Evolutionary conservation across 1,284 basidiomycete species (phyloP).

Genomic region (Malassezia pachydermatis): DNA sequence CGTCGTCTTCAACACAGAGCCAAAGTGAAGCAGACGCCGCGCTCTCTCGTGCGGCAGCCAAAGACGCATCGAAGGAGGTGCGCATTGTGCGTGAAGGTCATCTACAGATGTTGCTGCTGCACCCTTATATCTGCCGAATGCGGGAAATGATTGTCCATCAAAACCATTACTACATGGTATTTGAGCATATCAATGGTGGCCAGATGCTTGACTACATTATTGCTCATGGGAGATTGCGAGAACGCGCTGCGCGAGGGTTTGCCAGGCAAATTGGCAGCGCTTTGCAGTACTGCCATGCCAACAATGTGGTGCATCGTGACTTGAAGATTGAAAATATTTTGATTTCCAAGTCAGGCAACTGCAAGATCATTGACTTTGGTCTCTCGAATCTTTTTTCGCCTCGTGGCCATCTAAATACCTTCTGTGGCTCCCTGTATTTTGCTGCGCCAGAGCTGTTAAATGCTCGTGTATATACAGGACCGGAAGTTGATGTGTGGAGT

Average conservation of each 20-base stretch:
- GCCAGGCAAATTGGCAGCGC: slow-evolving; percentile 92
- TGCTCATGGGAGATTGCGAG: slow-evolving; percentile 86
- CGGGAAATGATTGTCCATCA: slow-evolving; percentile 64
- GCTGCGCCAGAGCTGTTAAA: slow-evolving; percentile 93
- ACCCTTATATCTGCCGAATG: slow-evolving; percentile 98
- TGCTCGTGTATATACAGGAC: slow-evolving; percentile 89
- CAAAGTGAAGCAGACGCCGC: slow-evolving; percentile 3
- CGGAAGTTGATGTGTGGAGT: slow-evolving; percentile 97
- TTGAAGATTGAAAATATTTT: slow-evolving; percentile 99
- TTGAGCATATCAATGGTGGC: slow-evolving; percentile 95
- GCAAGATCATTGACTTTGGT: slow-evolving; percentile 99
- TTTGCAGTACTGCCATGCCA: slow-evolving; percentile 90
- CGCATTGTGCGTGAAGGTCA: slow-evolving; percentile 90
- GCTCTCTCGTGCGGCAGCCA: slow-evolving; percentile 48
- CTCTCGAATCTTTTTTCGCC: slow-evolving; percentile 95
- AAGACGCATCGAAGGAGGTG: slow-evolving; percentile 91
- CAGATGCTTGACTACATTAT: slow-evolving; percentile 99
- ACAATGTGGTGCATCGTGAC: slow-evolving; percentile 94
- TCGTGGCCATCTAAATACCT: slow-evolving; percentile 70
- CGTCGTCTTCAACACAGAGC: no score
- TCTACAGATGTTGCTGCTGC: slow-evolving; percentile 81
- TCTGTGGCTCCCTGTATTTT: slow-evolving; percentile 95
- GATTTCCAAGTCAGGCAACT: slow-evolving; percentile 94
- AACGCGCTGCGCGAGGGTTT: slow-evolving; percentile 90
- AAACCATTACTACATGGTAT: slow-evolving; percentile 94